Evolutionary conservation across 495 filamentous ascomycete species (phyloP).

Genomic region (Talaromyces trachyspermus): DNA sequence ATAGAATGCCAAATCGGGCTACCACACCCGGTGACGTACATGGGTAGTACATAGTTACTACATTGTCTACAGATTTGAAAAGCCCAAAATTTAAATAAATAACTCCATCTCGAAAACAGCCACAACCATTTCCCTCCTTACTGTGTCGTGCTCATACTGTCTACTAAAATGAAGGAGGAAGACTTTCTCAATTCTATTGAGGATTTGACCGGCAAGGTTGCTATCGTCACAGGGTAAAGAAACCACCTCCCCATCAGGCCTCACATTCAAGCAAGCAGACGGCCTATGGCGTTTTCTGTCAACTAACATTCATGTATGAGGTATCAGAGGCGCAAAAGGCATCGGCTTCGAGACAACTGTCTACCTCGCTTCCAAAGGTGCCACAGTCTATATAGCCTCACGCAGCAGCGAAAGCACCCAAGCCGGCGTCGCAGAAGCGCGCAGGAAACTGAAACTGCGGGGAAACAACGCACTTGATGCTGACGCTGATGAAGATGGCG

Average conservation of each 20-base stretch:
- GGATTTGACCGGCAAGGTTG: conserved; percentile 14
- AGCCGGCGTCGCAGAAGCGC: conserved; percentile 7
- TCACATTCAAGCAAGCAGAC: too few species aligned
- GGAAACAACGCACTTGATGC: not conserved
- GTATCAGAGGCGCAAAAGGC: conserved; percentile 13
- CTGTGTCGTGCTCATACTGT: not conserved
- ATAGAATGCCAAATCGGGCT: too few species aligned
- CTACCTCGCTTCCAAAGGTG: conserved; percentile 12
- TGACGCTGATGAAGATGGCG: not conserved
- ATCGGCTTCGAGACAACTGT: conserved; percentile 17
- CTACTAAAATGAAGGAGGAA: conserved; percentile 11
- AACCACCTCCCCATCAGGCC: too few species aligned
- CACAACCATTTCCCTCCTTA: not conserved
- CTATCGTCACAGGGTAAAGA: conserved; percentile 16
- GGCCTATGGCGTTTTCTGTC: too few species aligned
- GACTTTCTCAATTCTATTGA: conserved; percentile 9
- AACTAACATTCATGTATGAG: not conserved
- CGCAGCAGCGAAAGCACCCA: conserved; percentile 11
- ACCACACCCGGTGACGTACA: too few species aligned
- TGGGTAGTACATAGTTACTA: too few species aligned
- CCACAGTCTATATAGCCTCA: conserved; percentile 17
- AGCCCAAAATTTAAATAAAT: too few species aligned
- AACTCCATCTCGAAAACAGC: too few species aligned
- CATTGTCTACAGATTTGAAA: too few species aligned
- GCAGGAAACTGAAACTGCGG: not conserved